These are phyloP conservation scores for Boletus vermiculosoides DNA, from an alignment of 768 basidiomycete genomes.

Conservation along the genomic window DNA sequence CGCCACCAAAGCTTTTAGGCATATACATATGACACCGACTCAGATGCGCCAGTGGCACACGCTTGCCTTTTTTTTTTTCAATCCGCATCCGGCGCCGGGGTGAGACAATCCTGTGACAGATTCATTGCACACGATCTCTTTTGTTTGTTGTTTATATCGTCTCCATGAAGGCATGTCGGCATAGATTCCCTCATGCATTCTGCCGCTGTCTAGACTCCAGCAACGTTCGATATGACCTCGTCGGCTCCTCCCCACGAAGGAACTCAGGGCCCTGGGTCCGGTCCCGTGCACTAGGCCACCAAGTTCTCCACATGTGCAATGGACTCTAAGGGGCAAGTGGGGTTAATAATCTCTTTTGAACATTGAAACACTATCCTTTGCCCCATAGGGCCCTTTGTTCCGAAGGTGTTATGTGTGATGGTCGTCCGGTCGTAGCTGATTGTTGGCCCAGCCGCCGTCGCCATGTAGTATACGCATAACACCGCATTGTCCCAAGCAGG, in stretches of 20 bases:
- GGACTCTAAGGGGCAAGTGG: not conserved
- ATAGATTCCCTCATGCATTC: not conserved
- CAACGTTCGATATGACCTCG: not conserved
- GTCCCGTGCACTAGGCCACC: slow-evolving; percentile 1
- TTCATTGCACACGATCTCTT: slow-evolving; percentile 8
- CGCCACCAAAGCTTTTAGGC: not conserved
- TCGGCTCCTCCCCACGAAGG: not conserved
- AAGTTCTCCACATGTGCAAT: not conserved
- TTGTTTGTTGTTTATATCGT: slow-evolving; percentile 3
- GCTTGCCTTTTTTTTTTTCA: not conserved
- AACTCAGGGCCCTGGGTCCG: not conserved
- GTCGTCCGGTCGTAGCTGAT: not conserved
- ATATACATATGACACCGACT: not conserved
- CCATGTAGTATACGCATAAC: not conserved
- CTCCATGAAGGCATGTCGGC: slow-evolving; percentile 11
- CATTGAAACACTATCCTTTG: not conserved
- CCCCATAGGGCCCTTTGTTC: not conserved
- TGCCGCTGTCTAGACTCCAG: not conserved
- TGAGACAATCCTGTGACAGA: slow-evolving; percentile 1
- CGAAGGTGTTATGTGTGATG: not conserved
- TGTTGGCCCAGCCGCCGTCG: not conserved
- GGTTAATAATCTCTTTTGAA: not conserved
- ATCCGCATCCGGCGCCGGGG: not conserved
- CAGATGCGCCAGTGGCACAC: not conserved
- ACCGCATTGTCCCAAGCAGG: not conserved